phyloP scores from a whole-genome alignment of 306 rosid genomes.

The Cicer yamashitae region DNA sequence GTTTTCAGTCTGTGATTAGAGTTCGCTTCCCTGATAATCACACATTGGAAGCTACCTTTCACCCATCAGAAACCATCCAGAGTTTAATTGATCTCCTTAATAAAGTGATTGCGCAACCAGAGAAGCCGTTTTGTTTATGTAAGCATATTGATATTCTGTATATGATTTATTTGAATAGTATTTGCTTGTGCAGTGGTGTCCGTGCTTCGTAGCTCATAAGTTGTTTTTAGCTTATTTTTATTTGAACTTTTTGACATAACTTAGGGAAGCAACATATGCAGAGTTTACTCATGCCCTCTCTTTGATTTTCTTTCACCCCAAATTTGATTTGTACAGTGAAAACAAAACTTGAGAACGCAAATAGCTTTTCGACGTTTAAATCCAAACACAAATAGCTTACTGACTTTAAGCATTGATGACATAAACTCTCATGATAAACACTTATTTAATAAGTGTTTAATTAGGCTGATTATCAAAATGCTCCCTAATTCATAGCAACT shows the following conservation, averaged over 20 bases:
- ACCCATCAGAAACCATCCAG: conserved; percentile 82
- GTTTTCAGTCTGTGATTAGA: conserved; percentile 81
- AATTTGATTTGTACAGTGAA: background rate
- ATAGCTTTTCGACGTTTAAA: background rate
- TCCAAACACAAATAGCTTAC: background rate
- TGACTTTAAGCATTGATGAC: background rate
- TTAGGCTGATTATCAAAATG: background rate
- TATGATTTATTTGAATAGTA: conserved; percentile 1
- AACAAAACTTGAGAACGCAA: background rate
- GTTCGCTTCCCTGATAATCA: conserved; percentile 90
- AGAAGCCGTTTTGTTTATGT: conserved; percentile 80
- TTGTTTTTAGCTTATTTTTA: too few relatives aligned
- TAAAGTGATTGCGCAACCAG: conserved; percentile 78
- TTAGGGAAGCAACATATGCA: background rate
- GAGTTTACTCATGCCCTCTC: background rate
- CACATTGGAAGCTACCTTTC: conserved; percentile 87
- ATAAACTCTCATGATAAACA: background rate
- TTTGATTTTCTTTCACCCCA: background rate
- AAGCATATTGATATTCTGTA: conserved; percentile 47
- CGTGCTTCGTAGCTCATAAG: too few relatives aligned
- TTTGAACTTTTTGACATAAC: too few relatives aligned
- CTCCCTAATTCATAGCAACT: background rate
- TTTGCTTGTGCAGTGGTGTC: background rate
- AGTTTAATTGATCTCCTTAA: conserved; percentile 73
- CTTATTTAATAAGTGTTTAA: background rate